These are phyloP conservation scores for Chalciporus chontae DNA, from an alignment of 768 basidiomycete genomes.

Conservation along the genomic window DNA sequence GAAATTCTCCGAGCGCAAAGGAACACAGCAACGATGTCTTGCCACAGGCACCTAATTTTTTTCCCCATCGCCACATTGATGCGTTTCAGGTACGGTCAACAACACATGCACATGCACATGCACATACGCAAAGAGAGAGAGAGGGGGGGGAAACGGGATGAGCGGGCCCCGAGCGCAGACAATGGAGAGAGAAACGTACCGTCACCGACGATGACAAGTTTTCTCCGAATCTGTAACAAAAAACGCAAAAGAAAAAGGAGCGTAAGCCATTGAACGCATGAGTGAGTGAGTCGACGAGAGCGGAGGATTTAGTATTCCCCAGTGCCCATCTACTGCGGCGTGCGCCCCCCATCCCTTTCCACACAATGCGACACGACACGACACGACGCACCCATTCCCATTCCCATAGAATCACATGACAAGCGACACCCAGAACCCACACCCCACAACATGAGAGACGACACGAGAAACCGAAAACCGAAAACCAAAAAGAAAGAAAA, in stretches of 20 bases:
- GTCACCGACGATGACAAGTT: constrained; percentile 96
- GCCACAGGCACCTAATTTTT: constrained; percentile 93
- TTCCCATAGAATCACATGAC: too few species aligned
- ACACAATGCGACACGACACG: too few species aligned
- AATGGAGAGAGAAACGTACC: constrained; percentile 48
- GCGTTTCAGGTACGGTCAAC: too few species aligned
- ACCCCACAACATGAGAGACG: too few species aligned
- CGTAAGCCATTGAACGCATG: background rate
- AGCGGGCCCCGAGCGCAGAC: background rate
- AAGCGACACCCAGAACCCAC: too few species aligned
- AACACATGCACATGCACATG: background rate
- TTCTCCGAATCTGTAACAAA: constrained; percentile 73
- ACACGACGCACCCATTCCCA: too few species aligned
- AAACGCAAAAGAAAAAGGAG: background rate
- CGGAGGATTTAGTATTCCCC: too few species aligned
- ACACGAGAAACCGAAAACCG: too few species aligned
- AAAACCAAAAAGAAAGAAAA: background rate
- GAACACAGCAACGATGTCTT: constrained; percentile 91
- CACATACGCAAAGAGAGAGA: background rate
- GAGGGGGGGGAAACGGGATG: background rate
- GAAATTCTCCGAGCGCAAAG: constrained; percentile 92
- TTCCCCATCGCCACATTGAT: background rate
- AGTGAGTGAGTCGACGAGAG: background rate
- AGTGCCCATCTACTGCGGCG: too few species aligned
- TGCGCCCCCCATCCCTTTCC: too few species aligned